Percentiles rank a stretch among this genome's conserved stretches.
Conservation (phyloP, 2,329 filamentous ascomycete species). For the Phaeomoniella chlamydospora region DNA sequence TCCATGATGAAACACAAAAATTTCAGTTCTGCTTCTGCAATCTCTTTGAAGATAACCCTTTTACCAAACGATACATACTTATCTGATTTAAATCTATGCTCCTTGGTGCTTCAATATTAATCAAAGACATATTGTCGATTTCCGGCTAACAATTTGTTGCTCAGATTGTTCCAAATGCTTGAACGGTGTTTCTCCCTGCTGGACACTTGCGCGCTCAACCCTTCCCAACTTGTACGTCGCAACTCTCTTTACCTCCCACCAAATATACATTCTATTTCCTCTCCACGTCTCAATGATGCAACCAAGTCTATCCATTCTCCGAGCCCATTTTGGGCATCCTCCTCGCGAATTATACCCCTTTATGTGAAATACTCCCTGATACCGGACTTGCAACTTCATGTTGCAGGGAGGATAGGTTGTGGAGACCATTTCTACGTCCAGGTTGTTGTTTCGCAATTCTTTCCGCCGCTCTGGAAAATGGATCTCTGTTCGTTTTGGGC, state of each 20-base stretch:
- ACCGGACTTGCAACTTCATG: constrained; percentile 22
- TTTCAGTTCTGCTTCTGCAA: constrained; percentile 52
- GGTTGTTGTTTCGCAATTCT: too few relatives aligned
- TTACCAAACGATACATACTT: constrained; percentile 39
- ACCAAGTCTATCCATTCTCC: constrained; percentile 51
- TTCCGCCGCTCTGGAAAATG: neutral
- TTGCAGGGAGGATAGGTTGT: constrained; percentile 28
- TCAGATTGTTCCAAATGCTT: neutral
- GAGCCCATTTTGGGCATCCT: constrained; percentile 26
- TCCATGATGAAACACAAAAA: constrained; percentile 34
- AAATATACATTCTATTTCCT: neutral
- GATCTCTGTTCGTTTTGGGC: neutral
- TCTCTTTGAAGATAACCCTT: constrained; percentile 40
- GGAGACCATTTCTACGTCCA: constrained; percentile 12
- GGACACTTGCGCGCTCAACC: neutral
- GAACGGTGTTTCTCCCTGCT: neutral
- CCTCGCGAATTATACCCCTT: too few relatives aligned
- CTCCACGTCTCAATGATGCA: constrained; percentile 32
- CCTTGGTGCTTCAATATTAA: neutral
- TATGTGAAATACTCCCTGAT: constrained; percentile 22
- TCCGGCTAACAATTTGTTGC: neutral
- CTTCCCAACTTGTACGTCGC: neutral
- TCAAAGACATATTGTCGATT: neutral
- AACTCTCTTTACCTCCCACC: too few relatives aligned
- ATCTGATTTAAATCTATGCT: constrained; percentile 13